Base-by-base conservation (phyloP, 2,329 filamentous ascomycete species). In the Proliferodiscus dingleyae region DNA sequence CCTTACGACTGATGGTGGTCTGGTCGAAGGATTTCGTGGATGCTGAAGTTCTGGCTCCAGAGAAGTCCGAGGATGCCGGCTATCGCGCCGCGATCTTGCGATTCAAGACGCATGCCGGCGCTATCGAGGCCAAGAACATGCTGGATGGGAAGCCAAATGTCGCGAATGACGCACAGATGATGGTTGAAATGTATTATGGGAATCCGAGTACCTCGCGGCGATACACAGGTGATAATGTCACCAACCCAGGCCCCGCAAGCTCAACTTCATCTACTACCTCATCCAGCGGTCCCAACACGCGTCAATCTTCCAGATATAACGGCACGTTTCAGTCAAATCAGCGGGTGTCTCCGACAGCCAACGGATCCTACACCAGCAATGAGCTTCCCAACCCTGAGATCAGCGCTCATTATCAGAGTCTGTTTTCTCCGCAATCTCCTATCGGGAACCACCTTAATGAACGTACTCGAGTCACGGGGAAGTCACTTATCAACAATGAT, bases 341-440 rank as follows among this genome's bases (percentile, higher is more conserved):
- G 37, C 48, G 61, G 49, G 54, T 64, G 3, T 64, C 81, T 21
- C 80, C 81, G 29, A 76, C 81, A 3, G 72, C 76, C 47, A 80
- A 74, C 49, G 70, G 70, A 33, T 67, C 71, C 41, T 74, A 74
- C 57, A 70, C 71, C 53, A 74, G 72, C 45, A 75, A 71, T 49
- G 81, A 86, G 49, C 72, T 85, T 39, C 70, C 77, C n/a, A 74
- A 75, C 41, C 71, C 76, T 3, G 80, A 81, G 24, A 67, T 70
- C 3, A 74, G 60, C 43, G 63, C 68, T 13, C 70, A 73, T 47
- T 80, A 80, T 55, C 78, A 82, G 53, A 80, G 71, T 50, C 67
- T 87, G 21, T 89, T 88, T 66, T 85, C 83, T 10, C 80, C 83
- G 1, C 83, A 85, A 55, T 88, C 85, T 5, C 85, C 85, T 1